Base-by-base conservation (phyloP, 768 basidiomycete genomes). In the Rhodotorula graminis region DNA sequence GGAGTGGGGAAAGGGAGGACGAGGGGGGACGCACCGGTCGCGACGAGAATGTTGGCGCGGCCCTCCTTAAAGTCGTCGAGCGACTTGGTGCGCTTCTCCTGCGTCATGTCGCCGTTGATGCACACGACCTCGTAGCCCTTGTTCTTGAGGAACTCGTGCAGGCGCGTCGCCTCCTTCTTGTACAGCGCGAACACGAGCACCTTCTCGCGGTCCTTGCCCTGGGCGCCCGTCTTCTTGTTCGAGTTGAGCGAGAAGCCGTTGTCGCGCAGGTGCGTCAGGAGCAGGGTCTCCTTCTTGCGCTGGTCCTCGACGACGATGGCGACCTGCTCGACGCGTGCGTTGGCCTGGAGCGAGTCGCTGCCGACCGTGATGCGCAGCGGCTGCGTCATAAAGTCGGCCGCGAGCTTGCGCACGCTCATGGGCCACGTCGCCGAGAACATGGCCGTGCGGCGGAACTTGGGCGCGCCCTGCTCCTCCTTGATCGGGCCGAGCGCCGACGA, bases 341-440 rank as follows among this genome's bases (percentile, higher is more conserved):
- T 97, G 23, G 96, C 96, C 2, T 90, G 91, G 64, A 98, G 84
- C 76, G 97, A 93, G 70, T 99, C 96, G 75, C 90, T 90, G 11
- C 96, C 96, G 47, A 99, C 93, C 0, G 93, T 97, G 53, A 98
- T 89, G 40, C 92, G 86, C 31, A 97, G 85, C 9, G 95, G 93
- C 69, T 90, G 82, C 55, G 85, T 85, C 80, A 90, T 89, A 83
- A 98, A 98, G 18, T 93, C 88, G 77, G 87, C 85, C 0, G 96
- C 96, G 50, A 99, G 84, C 70, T 90, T 84, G 64, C 94, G 86
- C 33, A 99, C 94, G 19, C 90, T 88, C 78, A 95, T 92, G 0
- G 96, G 96, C 96, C 96, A 99, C 15, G 96, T 99, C 16, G 96
- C 96, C 64, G 93, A 96, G 84, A 98, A 79, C 79, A 78, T 76